These are phyloP conservation scores for Bipolaris sorokiniana DNA, from an alignment of 2,329 filamentous ascomycete genomes.

Conservation along the genomic window DNA sequence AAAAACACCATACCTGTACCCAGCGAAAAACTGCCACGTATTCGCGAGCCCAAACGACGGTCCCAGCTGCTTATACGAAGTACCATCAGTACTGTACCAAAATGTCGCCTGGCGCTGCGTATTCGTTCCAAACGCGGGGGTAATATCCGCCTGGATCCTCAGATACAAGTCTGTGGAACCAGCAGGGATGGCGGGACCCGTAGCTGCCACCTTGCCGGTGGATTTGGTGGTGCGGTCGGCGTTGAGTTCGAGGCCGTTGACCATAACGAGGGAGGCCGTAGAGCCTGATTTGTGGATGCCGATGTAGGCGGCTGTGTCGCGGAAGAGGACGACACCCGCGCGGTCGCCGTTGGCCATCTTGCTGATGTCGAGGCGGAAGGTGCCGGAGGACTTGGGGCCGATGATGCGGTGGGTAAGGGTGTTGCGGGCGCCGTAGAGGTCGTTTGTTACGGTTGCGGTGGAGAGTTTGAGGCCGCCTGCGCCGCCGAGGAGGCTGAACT, in stretches of 20 bases:
- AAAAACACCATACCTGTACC: constrained; percentile 49
- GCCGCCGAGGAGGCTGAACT: constrained; percentile 53
- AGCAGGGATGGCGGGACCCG: constrained; percentile 22
- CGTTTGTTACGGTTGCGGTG: constrained; percentile 60
- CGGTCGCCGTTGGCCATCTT: constrained; percentile 60
- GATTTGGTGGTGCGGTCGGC: constrained; percentile 42
- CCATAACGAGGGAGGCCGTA: constrained; percentile 44
- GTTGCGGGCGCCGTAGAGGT: constrained; percentile 54
- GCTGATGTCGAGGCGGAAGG: constrained; percentile 58
- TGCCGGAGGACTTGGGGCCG: constrained; percentile 54
- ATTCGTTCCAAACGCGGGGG: constrained; percentile 39
- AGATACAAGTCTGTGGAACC: constrained; percentile 40
- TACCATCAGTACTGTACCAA: constrained; percentile 48
- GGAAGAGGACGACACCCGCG: constrained; percentile 60
- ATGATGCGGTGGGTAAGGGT: constrained; percentile 53
- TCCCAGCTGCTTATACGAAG: constrained; percentile 41
- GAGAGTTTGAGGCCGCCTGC: constrained; percentile 51
- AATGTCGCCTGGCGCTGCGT: constrained; percentile 38
- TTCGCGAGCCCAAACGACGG: constrained; percentile 42
- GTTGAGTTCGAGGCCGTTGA: constrained; percentile 51
- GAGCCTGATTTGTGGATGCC: constrained; percentile 54
- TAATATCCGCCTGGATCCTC: constrained; percentile 45
- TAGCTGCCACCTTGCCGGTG: constrained; percentile 38
- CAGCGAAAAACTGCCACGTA: constrained; percentile 49
- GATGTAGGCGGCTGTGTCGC: constrained; percentile 61